A percentile compares a stretch with the other conserved stretches of the same genome.
Evolutionary conservation across 2,329 filamentous ascomycete genomes (phyloP).

Genomic region (Colletotrichum sp.): DNA sequence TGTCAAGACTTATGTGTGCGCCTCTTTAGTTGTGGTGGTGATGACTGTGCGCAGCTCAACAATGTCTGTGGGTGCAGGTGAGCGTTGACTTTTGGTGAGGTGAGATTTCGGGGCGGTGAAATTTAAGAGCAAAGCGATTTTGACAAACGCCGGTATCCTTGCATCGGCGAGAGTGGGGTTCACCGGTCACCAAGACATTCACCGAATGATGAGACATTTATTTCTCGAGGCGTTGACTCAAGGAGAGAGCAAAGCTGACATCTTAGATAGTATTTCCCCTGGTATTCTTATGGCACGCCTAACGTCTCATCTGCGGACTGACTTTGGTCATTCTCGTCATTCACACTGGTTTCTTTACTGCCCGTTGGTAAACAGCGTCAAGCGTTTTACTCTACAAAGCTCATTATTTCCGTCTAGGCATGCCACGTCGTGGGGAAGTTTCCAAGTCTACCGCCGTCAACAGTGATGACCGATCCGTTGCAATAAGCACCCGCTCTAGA

Average conservation of each 20-base stretch:
- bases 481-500: conserved; percentile 68
- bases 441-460: conserved; percentile 67
- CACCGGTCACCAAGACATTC: neutral
- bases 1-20: neutral
- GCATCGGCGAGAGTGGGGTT: neutral
- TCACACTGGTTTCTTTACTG: neutral
- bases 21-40: neutral
- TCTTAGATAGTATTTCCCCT: neutral
- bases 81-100: neutral
- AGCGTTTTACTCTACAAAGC: neutral
- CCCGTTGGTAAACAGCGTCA: neutral
- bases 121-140: neutral
- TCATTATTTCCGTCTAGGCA: neutral
- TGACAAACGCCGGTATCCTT: neutral
- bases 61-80: neutral
- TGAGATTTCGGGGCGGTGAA: neutral
- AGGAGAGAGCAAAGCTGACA: neutral
- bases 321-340: neutral
- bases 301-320: neutral
- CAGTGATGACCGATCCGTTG: conserved; percentile 66
- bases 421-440: conserved; percentile 53
- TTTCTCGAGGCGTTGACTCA: neutral
- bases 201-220: neutral
- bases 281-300: neutral
- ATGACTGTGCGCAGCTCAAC: neutral